Evolutionary conservation across 2,329 filamentous ascomycete genomes (phyloP).

Genomic region (Chalara sp.): DNA sequence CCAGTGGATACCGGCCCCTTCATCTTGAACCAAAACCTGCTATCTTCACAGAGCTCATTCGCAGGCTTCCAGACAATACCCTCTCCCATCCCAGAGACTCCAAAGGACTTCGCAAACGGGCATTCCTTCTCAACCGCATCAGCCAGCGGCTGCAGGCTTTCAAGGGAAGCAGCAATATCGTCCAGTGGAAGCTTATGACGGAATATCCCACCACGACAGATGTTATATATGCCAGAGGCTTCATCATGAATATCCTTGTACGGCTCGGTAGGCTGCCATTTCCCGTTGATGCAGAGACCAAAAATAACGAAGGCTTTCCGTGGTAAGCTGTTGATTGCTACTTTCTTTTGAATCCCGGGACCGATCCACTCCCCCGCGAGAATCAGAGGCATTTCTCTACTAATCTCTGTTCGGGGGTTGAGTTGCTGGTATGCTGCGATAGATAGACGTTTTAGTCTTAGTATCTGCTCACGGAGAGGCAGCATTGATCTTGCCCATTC

Average conservation of each 20-base stretch:
- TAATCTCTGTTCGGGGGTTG: slow-evolving; percentile 5
- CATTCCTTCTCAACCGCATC: slow-evolving; percentile 17
- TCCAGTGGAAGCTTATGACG: slow-evolving; percentile 5
- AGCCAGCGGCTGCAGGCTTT: slow-evolving; percentile 8
- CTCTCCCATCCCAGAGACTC: slow-evolving; percentile 14
- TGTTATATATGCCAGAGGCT: slow-evolving; percentile 10
- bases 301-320: slow-evolving; percentile 19
- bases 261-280: slow-evolving; percentile 13
- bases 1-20: slow-evolving; percentile 10
- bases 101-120: slow-evolving; percentile 17
- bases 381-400: slow-evolving; percentile 11
- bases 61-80: slow-evolving; percentile 21
- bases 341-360: slow-evolving; percentile 14
- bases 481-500: too few relatives aligned
- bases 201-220: slow-evolving; percentile 16
- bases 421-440: slow-evolving; percentile 5
- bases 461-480: too few relatives aligned
- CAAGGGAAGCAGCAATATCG: not conserved
- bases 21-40: slow-evolving; percentile 18
- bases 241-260: slow-evolving; percentile 15
- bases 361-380: slow-evolving; percentile 21
- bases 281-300: slow-evolving; percentile 12
- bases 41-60: slow-evolving; percentile 11
- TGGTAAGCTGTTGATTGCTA: slow-evolving; percentile 8
- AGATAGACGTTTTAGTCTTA: not conserved